Evolutionary conservation across 352 stramenopile species (phyloP), one percentile per base, ranked within the genome.

Genomic region (Phytophthora hybrid): DNA sequence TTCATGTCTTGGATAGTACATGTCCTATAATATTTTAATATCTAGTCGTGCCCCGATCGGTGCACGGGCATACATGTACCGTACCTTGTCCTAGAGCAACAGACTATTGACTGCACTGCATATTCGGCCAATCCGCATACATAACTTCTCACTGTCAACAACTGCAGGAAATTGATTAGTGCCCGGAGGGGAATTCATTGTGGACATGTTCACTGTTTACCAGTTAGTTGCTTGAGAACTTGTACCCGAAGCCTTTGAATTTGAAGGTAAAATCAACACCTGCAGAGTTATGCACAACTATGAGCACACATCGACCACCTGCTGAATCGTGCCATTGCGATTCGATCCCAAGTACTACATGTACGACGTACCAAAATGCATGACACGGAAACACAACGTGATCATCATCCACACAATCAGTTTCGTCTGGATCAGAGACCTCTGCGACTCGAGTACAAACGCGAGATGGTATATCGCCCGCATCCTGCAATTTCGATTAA

Each of bases 381-480:
- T 29, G 0, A 72, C 56, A 31, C 65, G 55, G 37, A 72, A 66
- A 23, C 58, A 63, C 29, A 73, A 46, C 21, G 66, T 68, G 26
- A 73, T 52, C 31, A 73, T 73, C 47, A 80, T 74, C 73, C 76
- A 86, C 58, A 78, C 57, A 16, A 88, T 69, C 23, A 88, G 56
- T 34, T 80, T 78, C 14, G 54, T 71, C 54, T 86, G 74, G 14
- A 86, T 63, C 6, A 79, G 31, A 3, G 54, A 13, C 26, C 53
- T 66, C 19, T 88, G 77, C 0, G 68, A 75, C 57, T 88, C 74
- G 1, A 84, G 69, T 31, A 88, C 76, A 49, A 88, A 88, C 21
- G 63, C 77, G 26, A 86, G 56, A 16, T 83, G 74, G 44, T 79
- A 73, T 6, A 85, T 31, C 5, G 60, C 31, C 23, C 18, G 53